Evolutionary conservation across 2,329 filamentous ascomycete species (phyloP), one percentile per base, ranked within the genome.

Genomic region (Fusarium bulbicola): DNA sequence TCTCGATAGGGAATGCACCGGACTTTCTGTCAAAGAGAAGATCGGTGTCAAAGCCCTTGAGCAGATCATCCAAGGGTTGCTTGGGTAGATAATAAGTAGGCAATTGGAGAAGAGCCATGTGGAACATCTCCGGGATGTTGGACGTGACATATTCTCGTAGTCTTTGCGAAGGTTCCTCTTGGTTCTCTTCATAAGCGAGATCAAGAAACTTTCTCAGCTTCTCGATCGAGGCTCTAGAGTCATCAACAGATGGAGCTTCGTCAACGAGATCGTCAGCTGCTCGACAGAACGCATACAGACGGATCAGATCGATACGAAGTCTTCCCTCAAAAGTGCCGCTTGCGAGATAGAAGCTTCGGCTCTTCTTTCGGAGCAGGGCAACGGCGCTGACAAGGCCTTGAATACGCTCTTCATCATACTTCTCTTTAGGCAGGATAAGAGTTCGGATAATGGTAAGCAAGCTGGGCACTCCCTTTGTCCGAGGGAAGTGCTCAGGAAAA

Each of bases 231-330:
- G 81, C 74, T 32, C 82, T 81, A 11, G 91, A 90, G 73, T 91
- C 88, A 1, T 82, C 77, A 2, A 83, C 78, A 4, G 84, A 85
- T 3, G 81, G 74, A 1, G 92, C 88, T 66, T 93, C 87, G 73
- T 94, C 92, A 14, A 94, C 87, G 9, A 94, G 83, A 75, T 94
- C 92, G 78, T 94, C 92, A 3, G 91, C 91, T 15, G 93, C 88
- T 16, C 92, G 86, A 74, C 92, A 94, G 78, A 93, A 94, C 0
- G 91, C 92, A 77, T 94, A 94, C 8, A 94, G 81, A 4, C 92
- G 81, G 32, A 93, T 86, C 18, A 94, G 79, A 73, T 94, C 92
- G 36, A 92, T 90, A 10, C 92, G 87, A 13, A 94, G 82, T 30
- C 90, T 86, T 4, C 92, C 92, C 43, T 89, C 86, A 72, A 95